Evolutionary conservation across 768 basidiomycete species (phyloP), one percentile per base, ranked within the genome.

Genomic region (Chalciporus chontae): DNA sequence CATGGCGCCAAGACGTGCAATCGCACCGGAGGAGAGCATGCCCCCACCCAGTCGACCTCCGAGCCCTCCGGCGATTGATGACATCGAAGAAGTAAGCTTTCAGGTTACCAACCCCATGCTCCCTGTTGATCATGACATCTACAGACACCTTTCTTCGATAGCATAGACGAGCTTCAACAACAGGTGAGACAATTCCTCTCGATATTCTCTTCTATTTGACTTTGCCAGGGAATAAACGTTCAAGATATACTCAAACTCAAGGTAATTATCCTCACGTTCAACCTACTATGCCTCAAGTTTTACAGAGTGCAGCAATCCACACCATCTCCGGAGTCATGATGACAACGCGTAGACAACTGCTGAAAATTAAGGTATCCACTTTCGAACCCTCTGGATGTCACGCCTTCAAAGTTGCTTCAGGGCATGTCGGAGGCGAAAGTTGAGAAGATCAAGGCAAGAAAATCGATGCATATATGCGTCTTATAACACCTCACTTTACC

Each of bases 381-480:
- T 43, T 41, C 41, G 14, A 45, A 23, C n/a, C 27, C 18, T n/a
- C 5, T 8, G n/a, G 44, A 39, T 18, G 11, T 26, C 38, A 11
- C 4, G 18, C 51, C 17, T 31, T 31, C 31, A 55, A 40, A 38
- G 4, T 36, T 50, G 17, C 52, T 9, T 8, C 49, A 94, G 91
- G 94, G 94, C 38, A 85, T 95, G 78, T 94, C 94, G 3, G 94
- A 96, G 59, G 89, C 94, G 0, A 98, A 98, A 66, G 93, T 98
- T 2, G 94, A 98, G 63, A 98, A 98, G 67, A 90, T 97, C 60
- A 95, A 95, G 74, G 92, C 80, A 49, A 37, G 38, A 37, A n/a
- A n/a, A n/a, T 36, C 9, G 15, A 62, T 51, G 58, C 58, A 26
- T 26, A 26, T 26, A 26, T 26, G 26, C 26, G 26, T 6, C 8